Base-by-base conservation (phyloP, 2,329 filamentous ascomycete genomes). In the Emmonsiellopsis sp. region DNA sequence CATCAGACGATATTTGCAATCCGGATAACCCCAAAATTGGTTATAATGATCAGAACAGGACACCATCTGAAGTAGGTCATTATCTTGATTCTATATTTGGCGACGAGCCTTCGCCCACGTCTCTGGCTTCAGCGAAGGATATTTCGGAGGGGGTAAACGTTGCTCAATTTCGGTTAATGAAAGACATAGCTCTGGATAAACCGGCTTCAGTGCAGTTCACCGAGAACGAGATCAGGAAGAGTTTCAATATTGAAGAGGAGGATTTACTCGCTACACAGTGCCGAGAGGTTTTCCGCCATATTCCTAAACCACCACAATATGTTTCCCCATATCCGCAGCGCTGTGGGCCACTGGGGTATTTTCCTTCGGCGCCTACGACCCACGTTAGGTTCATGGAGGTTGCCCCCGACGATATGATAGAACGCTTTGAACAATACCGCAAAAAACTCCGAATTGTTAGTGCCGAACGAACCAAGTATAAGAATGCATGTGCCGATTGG, bases 311-410 rank as follows among this genome's bases (percentile, higher is more conserved):
- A 37, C 57, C 57, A 2, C 53, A 63, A 31, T 66, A 68, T 48
- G 51, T 62, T 5, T 70, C 67, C 1, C 68, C 68, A 7, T 70
- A 70, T 54, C 64, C 64, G 13, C 50, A 45, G 15, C 58, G 60
- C 31, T 58, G 59, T 11, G 63, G 64, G 1, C 55, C 56, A 8
- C 49, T 68, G 26, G 63, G 61, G 2, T 67, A 67, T 49, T 55
- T 65, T 44, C 64, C 64, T 32, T 70, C 67, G 5, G 54, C 65
- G 8, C 66, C 67, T 4, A 54, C 35, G 2, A 46, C 66, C 26
- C 65, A 69, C 48, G 59, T 63, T 35, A 63, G 59, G 52, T 65
- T 54, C 9, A 58, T 66, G 20, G 59, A 64, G 50, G 59, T 64
- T 16, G 57, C 59, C 2, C 54, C 63, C 9, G 58, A 62, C 4